Percentiles rank a stretch among this genome's conserved stretches.
phyloP scores from a whole-genome alignment of 345 rosid species.

The Adansonia digitata region DNA sequence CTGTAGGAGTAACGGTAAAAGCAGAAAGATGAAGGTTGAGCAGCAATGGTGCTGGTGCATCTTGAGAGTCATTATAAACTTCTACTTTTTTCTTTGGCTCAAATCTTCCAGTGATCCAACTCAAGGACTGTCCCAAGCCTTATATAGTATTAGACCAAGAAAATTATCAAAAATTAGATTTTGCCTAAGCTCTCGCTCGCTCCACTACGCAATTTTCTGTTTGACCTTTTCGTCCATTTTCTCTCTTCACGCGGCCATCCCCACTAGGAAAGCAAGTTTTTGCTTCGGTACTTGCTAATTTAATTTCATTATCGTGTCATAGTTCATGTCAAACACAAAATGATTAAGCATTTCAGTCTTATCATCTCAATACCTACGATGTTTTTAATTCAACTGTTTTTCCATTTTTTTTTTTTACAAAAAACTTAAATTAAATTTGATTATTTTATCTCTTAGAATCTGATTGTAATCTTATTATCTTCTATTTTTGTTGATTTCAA shows the following conservation, averaged over 20 bases:
- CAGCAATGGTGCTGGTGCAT: slow-evolving; percentile 7
- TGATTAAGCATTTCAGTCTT: background rate
- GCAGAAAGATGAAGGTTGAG: slow-evolving; percentile 34
- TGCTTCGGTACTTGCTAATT: background rate
- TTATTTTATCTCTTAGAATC: too few relatives aligned
- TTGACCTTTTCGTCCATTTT: slow-evolving; percentile 25
- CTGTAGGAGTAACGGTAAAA: slow-evolving; percentile 41
- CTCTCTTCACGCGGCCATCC: slow-evolving; percentile 19
- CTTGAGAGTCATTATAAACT: slow-evolving; percentile 25
- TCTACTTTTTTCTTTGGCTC: background rate
- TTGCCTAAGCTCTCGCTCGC: too few relatives aligned
- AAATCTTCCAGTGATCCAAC: background rate
- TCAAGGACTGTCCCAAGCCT: background rate
- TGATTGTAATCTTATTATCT: too few relatives aligned
- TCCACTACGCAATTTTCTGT: too few relatives aligned
- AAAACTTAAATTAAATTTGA: too few relatives aligned
- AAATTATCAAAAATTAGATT: too few relatives aligned
- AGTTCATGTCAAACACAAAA: background rate
- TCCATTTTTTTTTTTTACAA: too few relatives aligned
- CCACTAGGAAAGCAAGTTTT: slow-evolving; percentile 11
- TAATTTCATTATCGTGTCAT: background rate
- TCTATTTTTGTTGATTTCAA: too few relatives aligned
- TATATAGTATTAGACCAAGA: too few relatives aligned
- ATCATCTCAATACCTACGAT: too few relatives aligned
- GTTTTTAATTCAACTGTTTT: too few relatives aligned